A percentile compares a stretch with the other conserved stretches of the same genome.
phyloP scores from a whole-genome alignment of 805 yeast species.

The Ogataea thermomethanolica region DNA sequence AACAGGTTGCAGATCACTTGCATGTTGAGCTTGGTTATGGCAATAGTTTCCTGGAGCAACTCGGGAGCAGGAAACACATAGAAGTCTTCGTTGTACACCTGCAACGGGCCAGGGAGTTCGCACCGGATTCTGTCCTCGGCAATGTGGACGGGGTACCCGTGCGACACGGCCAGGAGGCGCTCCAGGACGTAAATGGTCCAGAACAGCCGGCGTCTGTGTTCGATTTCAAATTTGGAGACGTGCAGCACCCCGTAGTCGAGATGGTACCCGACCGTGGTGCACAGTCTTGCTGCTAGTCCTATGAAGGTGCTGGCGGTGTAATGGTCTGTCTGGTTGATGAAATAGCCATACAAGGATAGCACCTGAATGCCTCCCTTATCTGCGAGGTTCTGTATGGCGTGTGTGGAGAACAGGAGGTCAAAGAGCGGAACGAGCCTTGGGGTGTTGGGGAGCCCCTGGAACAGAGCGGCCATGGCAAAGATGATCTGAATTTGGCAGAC shows the following conservation, averaged over 20 bases:
- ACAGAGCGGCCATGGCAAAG: slow-evolving; percentile 73
- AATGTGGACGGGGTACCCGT: slow-evolving; percentile 66
- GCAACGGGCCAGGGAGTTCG: slow-evolving; percentile 61
- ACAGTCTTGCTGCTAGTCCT: slow-evolving; percentile 62
- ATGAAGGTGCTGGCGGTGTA: slow-evolving; percentile 67
- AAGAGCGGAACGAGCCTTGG: slow-evolving; percentile 58
- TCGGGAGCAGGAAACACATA: slow-evolving; percentile 70
- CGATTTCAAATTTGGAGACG: slow-evolving; percentile 41
- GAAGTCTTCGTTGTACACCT: slow-evolving; percentile 46
- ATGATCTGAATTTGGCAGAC: slow-evolving; percentile 62
- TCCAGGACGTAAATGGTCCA: slow-evolving; percentile 30
- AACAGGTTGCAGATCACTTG: slow-evolving; percentile 59
- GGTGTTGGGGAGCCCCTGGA: slow-evolving; percentile 35
- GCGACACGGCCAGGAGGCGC: slow-evolving; percentile 66
- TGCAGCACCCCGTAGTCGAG: slow-evolving; percentile 63
- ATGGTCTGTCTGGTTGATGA: slow-evolving; percentile 67
- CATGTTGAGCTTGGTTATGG: slow-evolving; percentile 67
- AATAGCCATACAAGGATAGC: slow-evolving; percentile 61
- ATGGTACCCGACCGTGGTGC: slow-evolving; percentile 65
- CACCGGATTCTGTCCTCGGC: slow-evolving; percentile 71
- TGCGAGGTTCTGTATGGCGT: slow-evolving; percentile 64
- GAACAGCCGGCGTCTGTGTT: slow-evolving; percentile 34
- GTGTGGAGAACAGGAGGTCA: slow-evolving; percentile 62
- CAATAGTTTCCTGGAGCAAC: slow-evolving; percentile 60
- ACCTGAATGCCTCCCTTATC: slow-evolving; percentile 72